Percentiles rank a stretch among this genome's conserved stretches.
These are phyloP conservation scores for Ophiognomonia clavigignenti-juglandacearum DNA, from an alignment of 2,329 filamentous ascomycete genomes.

Conservation along the genomic window DNA sequence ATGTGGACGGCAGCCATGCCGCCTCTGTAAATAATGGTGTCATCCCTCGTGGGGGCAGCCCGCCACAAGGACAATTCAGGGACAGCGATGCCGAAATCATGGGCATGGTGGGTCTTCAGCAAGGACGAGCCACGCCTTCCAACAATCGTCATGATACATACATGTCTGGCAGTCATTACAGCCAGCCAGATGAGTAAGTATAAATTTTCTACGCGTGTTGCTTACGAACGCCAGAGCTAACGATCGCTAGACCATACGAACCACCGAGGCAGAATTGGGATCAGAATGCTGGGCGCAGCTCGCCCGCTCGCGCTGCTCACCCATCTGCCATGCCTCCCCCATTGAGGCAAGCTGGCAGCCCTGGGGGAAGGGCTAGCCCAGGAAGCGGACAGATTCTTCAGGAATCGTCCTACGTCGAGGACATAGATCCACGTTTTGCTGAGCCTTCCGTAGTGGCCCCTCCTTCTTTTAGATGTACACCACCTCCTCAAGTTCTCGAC, in stretches of 20 bases:
- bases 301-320: conserved; percentile 44
- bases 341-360: conserved; percentile 26
- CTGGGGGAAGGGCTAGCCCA: conserved; percentile 29
- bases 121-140: conserved; percentile 28
- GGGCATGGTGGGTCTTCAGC: conserved; percentile 55
- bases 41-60: conserved; percentile 62
- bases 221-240: not conserved
- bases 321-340: conserved; percentile 25
- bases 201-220: not conserved
- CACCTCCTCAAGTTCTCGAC: conserved; percentile 23
- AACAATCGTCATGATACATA: conserved; percentile 41
- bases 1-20: conserved; percentile 28
- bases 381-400: conserved; percentile 24
- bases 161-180: conserved; percentile 67
- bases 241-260: conserved; percentile 40
- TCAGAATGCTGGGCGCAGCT: conserved; percentile 36
- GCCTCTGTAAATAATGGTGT: conserved; percentile 65
- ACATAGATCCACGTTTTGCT: conserved; percentile 84
- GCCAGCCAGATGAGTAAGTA: conserved; percentile 63
- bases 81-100: conserved; percentile 69
- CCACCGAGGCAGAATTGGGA: conserved; percentile 55
- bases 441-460: conserved; percentile 32
- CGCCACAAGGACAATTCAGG: conserved; percentile 38
- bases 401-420: conserved; percentile 48
- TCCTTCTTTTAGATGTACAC: conserved; percentile 24